Percentiles rank a stretch among this genome's conserved stretches.
phyloP scores from a whole-genome alignment of 768 basidiomycete species.

The Suillus subluteus region DNA sequence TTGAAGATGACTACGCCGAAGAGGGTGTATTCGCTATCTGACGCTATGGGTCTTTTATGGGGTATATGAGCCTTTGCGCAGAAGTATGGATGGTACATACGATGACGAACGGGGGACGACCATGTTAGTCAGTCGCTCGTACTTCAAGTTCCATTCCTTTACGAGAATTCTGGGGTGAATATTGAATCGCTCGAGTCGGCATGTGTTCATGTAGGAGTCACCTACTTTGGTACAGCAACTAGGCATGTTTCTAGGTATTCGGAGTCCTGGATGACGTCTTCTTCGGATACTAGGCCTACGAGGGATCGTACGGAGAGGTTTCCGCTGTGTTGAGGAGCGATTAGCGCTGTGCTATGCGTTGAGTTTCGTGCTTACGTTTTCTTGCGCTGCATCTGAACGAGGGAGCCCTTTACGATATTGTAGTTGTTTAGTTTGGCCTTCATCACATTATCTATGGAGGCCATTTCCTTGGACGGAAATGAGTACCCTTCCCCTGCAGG shows the following conservation, averaged over 20 bases:
- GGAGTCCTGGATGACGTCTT: conserved; percentile 84
- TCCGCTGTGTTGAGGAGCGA: conserved; percentile 54
- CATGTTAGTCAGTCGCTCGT: conserved; percentile 87
- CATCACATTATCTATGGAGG: conserved; percentile 91
- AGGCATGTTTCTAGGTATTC: conserved; percentile 93
- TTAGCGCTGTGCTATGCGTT: background rate
- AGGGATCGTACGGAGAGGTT: conserved; percentile 93
- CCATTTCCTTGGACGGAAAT: conserved; percentile 73
- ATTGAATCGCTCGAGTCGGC: conserved; percentile 13
- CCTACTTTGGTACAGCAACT: conserved; percentile 93
- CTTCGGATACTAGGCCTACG: conserved; percentile 79
- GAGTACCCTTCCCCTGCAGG: conserved; percentile 9
- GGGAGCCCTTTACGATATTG: conserved; percentile 90
- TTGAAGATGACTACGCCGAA: conserved; percentile 89
- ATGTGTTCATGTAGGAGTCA: conserved; percentile 15
- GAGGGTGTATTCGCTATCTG: conserved; percentile 89
- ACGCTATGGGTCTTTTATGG: conserved; percentile 61
- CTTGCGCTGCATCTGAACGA: conserved; percentile 93
- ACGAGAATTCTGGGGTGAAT: conserved; percentile 57
- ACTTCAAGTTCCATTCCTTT: conserved; percentile 89
- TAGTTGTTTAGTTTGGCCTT: conserved; percentile 91
- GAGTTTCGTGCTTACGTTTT: conserved; percentile 62
- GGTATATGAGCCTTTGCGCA: conserved; percentile 15
- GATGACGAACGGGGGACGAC: conserved; percentile 90
- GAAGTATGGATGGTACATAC: conserved; percentile 48